Evolutionary conservation across 768 basidiomycete species (phyloP).

Genomic region (Psilocybe cubensis): DNA sequence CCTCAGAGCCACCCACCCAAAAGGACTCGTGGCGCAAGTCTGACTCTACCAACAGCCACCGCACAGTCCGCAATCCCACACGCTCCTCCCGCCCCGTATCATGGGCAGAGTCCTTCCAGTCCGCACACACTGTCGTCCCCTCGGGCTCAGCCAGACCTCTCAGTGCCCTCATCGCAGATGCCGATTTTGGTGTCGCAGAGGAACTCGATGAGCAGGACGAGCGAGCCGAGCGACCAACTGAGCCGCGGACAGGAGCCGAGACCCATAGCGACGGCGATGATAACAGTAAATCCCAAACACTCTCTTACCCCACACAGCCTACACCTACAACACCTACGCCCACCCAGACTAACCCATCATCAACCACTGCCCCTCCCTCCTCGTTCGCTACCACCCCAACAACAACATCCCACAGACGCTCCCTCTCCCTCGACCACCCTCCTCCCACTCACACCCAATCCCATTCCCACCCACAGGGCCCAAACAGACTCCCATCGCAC

Average conservation of each 20-base stretch:
- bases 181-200: constrained; percentile 68
- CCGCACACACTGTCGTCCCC: constrained; percentile 66
- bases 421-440: constrained; percentile 29
- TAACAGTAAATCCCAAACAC: too few relatives aligned
- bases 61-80: constrained; percentile 61
- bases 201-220: constrained; percentile 48
- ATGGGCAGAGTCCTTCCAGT: constrained; percentile 77
- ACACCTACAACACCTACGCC: too few relatives aligned
- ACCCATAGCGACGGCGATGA: too few relatives aligned
- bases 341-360: too few relatives aligned
- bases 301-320: too few relatives aligned
- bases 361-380: too few relatives aligned
- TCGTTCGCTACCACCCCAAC: not conserved
- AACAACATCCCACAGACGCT: not conserved
- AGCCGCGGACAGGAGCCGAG: not conserved
- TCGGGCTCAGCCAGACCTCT: constrained; percentile 56
- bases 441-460: not conserved
- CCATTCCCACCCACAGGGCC: constrained; percentile 16
- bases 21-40: constrained; percentile 84
- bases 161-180: constrained; percentile 69
- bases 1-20: constrained; percentile 6
- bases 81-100: constrained; percentile 71
- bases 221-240: constrained; percentile 14
- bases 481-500: constrained; percentile 30
- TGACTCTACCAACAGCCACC: constrained; percentile 80